Conservation (phyloP, 208 protist species). For the Tetramitus jugosus region DNA sequence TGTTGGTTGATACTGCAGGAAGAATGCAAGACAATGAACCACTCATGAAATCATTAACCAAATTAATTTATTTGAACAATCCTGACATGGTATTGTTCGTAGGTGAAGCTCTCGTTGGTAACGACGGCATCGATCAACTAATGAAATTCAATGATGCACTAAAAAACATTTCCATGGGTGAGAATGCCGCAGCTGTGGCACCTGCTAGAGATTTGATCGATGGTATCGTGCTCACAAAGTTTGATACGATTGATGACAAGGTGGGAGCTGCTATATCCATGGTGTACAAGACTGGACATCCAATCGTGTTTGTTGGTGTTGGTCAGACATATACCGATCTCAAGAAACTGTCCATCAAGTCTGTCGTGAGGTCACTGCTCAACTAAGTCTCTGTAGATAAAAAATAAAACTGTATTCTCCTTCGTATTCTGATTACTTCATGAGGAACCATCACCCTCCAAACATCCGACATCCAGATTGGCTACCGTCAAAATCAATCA, state of each 20-base stretch:
- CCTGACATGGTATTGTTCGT: constrained; percentile 97
- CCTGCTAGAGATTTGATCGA: constrained; percentile 73
- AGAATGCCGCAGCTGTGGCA: constrained; percentile 15
- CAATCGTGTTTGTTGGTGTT: constrained; percentile 98
- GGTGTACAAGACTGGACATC: constrained; percentile 95
- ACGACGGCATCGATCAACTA: constrained; percentile 98
- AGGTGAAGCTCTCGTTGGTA: constrained; percentile 98
- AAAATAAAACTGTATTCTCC: no score
- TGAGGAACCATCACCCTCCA: no score
- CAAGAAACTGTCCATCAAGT: constrained; percentile 81
- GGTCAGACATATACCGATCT: constrained; percentile 97
- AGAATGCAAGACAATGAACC: constrained; percentile 99
- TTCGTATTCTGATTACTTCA: no score
- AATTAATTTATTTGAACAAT: constrained; percentile 90
- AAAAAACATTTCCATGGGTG: constrained; percentile 67
- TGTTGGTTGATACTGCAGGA: constrained; percentile 98
- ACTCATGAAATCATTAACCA: constrained; percentile 95
- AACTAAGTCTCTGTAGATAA: no score
- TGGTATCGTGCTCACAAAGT: constrained; percentile 99
- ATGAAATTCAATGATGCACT: constrained; percentile 93
- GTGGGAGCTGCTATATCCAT: constrained; percentile 98
- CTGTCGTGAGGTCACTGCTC: no score
- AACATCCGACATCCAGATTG: no score
- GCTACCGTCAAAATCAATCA: no score
- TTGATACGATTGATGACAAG: constrained; percentile 99